Evolutionary conservation across 345 rosid genomes (phyloP).

Genomic region (Salix koriyanagi): DNA sequence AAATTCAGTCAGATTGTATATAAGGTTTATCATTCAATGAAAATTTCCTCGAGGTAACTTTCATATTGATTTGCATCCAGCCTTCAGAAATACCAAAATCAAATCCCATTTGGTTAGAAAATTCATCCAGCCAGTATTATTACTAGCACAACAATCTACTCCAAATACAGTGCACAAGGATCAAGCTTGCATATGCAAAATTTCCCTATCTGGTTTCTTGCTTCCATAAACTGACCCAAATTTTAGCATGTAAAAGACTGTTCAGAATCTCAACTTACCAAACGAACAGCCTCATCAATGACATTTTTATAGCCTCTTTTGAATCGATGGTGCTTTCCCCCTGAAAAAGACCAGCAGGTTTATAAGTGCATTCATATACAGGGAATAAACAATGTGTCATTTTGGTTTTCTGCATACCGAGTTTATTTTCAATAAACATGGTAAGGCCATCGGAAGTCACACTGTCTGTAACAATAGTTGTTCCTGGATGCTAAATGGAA

Average conservation of each 20-base stretch:
- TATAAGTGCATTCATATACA: constrained; percentile 6
- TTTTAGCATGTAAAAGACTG: background rate
- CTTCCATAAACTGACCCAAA: background rate
- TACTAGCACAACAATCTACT: background rate
- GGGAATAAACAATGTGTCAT: background rate
- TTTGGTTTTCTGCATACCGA: constrained; percentile 48
- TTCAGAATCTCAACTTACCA: constrained; percentile 51
- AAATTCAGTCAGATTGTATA: background rate
- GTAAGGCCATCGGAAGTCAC: constrained; percentile 97
- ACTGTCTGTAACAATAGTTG: constrained; percentile 93
- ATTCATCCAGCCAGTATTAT: background rate
- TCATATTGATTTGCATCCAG: background rate
- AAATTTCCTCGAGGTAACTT: background rate
- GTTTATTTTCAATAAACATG: constrained; percentile 78
- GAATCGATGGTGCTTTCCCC: constrained; percentile 94
- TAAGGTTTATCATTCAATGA: background rate
- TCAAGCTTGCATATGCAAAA: background rate
- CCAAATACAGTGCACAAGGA: background rate
- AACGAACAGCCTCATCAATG: constrained; percentile 86
- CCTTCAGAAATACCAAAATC: background rate
- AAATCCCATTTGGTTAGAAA: background rate
- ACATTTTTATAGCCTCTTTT: constrained; percentile 97
- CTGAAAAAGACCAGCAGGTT: constrained; percentile 32
- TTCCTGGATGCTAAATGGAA: constrained; percentile 77
- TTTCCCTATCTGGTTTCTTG: background rate